Conservation (phyloP, 345 rosid genomes). For the Kernera saxatilis region DNA sequence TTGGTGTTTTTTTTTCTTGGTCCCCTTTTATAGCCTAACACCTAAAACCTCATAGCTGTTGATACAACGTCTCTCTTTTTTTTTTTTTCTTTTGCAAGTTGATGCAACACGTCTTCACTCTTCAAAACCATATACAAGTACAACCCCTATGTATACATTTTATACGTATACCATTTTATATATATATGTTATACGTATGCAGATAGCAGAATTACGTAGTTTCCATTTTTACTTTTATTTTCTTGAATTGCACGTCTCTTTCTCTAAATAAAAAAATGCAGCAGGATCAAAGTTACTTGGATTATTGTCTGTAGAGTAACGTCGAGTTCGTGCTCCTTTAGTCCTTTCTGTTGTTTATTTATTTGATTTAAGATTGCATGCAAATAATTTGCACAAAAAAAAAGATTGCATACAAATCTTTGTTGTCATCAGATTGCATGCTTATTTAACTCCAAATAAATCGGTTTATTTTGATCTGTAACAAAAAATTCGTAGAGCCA, state of each 20-base stretch:
- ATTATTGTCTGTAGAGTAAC: neutral
- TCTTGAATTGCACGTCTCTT: neutral
- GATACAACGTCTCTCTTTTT: conserved; percentile 25
- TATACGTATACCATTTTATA: neutral
- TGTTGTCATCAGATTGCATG: neutral
- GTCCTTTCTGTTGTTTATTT: neutral
- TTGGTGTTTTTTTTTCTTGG: conserved; percentile 7
- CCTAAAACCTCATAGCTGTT: conserved; percentile 29
- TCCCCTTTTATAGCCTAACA: conserved; percentile 30
- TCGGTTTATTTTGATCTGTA: neutral
- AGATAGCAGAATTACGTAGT: neutral
- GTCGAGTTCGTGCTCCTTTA: neutral
- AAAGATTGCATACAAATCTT: neutral
- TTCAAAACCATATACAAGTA: neutral
- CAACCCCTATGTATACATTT: neutral
- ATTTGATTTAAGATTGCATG: neutral
- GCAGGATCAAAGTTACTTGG: neutral
- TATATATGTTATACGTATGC: neutral
- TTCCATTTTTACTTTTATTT: neutral
- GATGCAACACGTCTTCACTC: conserved; percentile 16
- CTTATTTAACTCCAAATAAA: neutral
- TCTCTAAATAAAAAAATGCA: neutral
- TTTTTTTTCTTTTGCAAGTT: neutral
- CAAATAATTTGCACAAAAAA: too few species aligned
- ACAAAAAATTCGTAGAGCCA: neutral